Evolutionary conservation across 2,329 filamentous ascomycete genomes (phyloP), one percentile per base, ranked within the genome.

Genomic region (Calonectria montana): DNA sequence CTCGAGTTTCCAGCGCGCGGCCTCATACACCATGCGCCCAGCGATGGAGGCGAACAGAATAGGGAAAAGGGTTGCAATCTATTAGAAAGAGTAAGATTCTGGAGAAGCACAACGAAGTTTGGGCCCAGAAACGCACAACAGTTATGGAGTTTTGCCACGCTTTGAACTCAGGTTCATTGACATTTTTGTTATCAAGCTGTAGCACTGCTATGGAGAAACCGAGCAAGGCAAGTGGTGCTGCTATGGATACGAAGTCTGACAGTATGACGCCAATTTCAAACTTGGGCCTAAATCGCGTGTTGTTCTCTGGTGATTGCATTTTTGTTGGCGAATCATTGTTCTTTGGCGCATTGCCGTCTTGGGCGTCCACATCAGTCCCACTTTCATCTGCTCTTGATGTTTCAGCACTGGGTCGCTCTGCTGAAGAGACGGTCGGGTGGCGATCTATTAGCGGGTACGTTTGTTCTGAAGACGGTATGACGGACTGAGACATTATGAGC

Each of bases 21-120:
- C 23, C 1, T 74, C 35, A 15, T 59, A 72, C 10, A 74, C 39
- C 48, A 75, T 65, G 23, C 72, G 70, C 10, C 72, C 72, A 9
- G 70, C 48, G 21, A 74, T 63, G 8, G 69, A 62, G 4, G 73
- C 73, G 9, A 74, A 75, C 1, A 75, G 10, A 13, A 74, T 74
- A 4, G 72, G 72, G 18, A 72, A 74, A 3, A 65, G n/a, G 4
- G 73, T 70, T 16, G 62, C 66, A 0, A 64, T 50, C 66, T 74
- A 12, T 25, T 48, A 3, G 21, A 4, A n/a, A 25, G 21, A 23
- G 13, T 23, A 18, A 25, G 23, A 23, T 27, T 27, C 2, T 41
- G 3, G 3, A 18, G 18, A 18, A n/a, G 39, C 3, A 16, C 1
- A 41, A 18, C 12, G 39, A 27, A 2, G 45, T 25, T 48, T 12